Conservation (phyloP, 2,329 filamentous ascomycete genomes). For the Falciphora oryzae region DNA sequence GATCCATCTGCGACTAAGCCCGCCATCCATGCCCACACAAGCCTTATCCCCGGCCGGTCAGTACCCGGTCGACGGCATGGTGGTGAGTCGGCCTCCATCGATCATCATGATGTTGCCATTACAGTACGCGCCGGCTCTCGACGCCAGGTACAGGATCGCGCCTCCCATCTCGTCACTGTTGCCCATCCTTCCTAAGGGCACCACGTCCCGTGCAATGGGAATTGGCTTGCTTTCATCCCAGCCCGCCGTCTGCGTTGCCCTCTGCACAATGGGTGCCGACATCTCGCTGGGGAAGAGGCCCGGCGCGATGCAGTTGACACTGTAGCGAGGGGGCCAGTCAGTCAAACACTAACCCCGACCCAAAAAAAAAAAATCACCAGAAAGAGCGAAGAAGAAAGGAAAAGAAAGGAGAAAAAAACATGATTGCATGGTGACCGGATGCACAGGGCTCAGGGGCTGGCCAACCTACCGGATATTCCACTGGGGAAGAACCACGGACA, state of each 20-base stretch:
- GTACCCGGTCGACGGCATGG: constrained; percentile 42
- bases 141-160: constrained; percentile 58
- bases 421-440: too few species aligned
- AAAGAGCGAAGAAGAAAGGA: too few species aligned
- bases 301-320: constrained; percentile 42
- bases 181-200: constrained; percentile 56
- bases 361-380: too few species aligned
- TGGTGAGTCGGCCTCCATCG: constrained; percentile 57
- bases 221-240: constrained; percentile 25
- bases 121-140: constrained; percentile 57
- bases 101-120: constrained; percentile 58
- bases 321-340: constrained; percentile 13
- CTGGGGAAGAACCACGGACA: constrained; percentile 58
- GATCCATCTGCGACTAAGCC: not conserved
- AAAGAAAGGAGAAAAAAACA: too few species aligned
- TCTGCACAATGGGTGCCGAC: constrained; percentile 41
- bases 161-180: constrained; percentile 59
- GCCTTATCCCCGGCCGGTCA: constrained; percentile 6
- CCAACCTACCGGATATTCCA: constrained; percentile 41
- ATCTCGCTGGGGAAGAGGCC: constrained; percentile 58
- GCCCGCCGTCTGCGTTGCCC: constrained; percentile 20
- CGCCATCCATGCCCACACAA: not conserved
- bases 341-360: not conserved
- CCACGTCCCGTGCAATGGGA: constrained; percentile 33
- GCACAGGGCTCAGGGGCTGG: not conserved